Evolutionary conservation across 306 rosid genomes (phyloP), one percentile per base, ranked within the genome.

Genomic region (Arachis hypogaea): DNA sequence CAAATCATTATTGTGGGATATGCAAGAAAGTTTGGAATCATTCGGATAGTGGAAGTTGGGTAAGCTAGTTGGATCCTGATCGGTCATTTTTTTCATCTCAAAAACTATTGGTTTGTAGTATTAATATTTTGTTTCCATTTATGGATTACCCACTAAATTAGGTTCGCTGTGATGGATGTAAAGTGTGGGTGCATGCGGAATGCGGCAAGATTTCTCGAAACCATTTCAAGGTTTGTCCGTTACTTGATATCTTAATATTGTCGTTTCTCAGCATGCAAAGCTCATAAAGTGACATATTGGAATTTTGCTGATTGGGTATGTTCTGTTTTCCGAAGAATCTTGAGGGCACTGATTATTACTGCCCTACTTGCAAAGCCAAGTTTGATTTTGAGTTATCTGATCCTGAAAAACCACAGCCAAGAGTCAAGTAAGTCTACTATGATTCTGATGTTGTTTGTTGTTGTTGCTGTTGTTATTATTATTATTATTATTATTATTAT

Each of bases 141-240:
- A 47, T 12, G 76, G 66, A 62, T 57, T 42, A 59, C 55, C 80
- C 72, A 72, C 62, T 56, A 74, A 81, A 75, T 81, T 75, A 95
- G 99, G 99, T 95, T 54, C 99, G 98, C 12, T 95, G 99, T 78
- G 99, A 95, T 76, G 98, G 99, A 76, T 95, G 99, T 81, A 92
- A 88, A 81, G 98, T 92, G 59, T 95, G 99, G 99, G 99, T 95
- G 81, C 99, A 95, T 7, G 97, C 98, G 1, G 99, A 87, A 79
- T 95, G 99, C 7, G 99, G 90, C 89, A 87, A 87, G 83, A 90
- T 92, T 86, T 86, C 95, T 75, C 86, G 88, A 79, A 87, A 86
- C 73, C 89, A 67, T 63, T 90, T 90, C 70, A 92, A 92, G 99
- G 99, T 95, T 63, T 81, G 66, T 80, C 73, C 55, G 4, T 55